Base-by-base conservation (phyloP, 2,329 filamentous ascomycete species). In the Claviceps sorghi region DNA sequence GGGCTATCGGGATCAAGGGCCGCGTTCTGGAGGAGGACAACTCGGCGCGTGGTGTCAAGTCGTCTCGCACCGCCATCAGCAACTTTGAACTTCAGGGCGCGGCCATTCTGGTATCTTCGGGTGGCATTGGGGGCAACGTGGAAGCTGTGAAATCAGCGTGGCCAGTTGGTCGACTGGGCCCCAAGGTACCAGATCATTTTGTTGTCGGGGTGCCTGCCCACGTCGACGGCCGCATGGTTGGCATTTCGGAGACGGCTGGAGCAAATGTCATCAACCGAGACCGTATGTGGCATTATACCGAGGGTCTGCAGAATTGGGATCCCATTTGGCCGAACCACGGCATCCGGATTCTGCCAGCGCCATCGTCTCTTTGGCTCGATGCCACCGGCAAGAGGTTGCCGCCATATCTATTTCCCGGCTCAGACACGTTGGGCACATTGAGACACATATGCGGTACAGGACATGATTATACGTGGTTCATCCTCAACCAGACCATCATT, bases 251-350 rank as follows among this genome's bases (percentile, higher is more conserved):
- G 60, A 51, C 59, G 1, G 71, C 68, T 1, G 79, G 79, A 9
- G 79, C 75, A 1, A 67, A 71, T 53, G 59, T 81, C 54, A 70
- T 82, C 66, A 82, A 83, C 64, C 71, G 74, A 48, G 79, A 82
- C 59, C 68, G 79, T 44, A 82, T 82, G 79, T 83, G 79, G 79
- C 79, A 82, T 61, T 83, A 83, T 60, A 82, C 78, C 11, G 79
- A 83, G 58, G 79, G 79, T 0, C 62, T 83, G 11, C 68, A 72
- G 51, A 82, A 83, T 61, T 82, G 79, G 79, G 65, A 81, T 52
- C 69, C 78, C 4, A 80, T 82, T 62, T 82, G 79, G 79, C 78
- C 78, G 0, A 54, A 58, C 15, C 79, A 82, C 58, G 79, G 79
- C 21, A 82, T 82, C 56, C 76, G 79, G 36, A 71, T 82, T 2